Percentiles rank a stretch among this genome's conserved stretches.
These are phyloP conservation scores for Apiospora rasikravindrae DNA, from an alignment of 2,329 filamentous ascomycete species.

Conservation along the genomic window DNA sequence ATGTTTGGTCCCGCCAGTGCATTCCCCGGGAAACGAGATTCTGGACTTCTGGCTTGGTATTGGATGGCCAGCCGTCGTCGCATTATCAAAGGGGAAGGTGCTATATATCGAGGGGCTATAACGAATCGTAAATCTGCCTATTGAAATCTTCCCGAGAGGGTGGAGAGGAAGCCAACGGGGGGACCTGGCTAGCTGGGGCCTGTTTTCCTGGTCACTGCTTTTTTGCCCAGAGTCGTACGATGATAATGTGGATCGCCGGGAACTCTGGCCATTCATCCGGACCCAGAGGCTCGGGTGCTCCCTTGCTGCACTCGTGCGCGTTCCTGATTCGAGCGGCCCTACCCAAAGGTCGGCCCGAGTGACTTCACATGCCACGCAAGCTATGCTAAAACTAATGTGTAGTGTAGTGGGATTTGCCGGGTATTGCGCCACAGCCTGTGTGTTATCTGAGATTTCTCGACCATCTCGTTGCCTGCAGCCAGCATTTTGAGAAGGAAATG, in stretches of 20 bases:
- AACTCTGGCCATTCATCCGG: background rate
- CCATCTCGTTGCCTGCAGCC: background rate
- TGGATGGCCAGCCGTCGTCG: background rate
- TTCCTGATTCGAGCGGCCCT: background rate
- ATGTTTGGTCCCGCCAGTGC: background rate
- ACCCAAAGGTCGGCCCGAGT: background rate
- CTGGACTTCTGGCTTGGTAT: background rate
- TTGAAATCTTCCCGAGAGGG: background rate
- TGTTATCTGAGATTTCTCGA: background rate
- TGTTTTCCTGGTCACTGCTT: background rate
- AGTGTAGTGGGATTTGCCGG: too few relatives aligned
- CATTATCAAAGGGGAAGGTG: background rate
- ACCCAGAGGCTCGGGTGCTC: slow-evolving; percentile 6
- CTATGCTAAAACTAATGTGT: background rate
- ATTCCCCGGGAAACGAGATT: background rate
- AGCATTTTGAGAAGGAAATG: too few relatives aligned
- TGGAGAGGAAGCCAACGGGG: background rate
- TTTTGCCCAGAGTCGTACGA: background rate
- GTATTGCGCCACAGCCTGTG: too few relatives aligned
- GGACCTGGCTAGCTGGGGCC: background rate
- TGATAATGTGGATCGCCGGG: background rate
- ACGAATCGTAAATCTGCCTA: background rate
- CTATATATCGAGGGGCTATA: background rate
- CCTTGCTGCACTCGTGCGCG: background rate
- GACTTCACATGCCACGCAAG: background rate